Evolutionary conservation across 2,329 filamentous ascomycete species (phyloP), one percentile per base, ranked within the genome.

Genomic region (Exophiala phaeomuriformis): DNA sequence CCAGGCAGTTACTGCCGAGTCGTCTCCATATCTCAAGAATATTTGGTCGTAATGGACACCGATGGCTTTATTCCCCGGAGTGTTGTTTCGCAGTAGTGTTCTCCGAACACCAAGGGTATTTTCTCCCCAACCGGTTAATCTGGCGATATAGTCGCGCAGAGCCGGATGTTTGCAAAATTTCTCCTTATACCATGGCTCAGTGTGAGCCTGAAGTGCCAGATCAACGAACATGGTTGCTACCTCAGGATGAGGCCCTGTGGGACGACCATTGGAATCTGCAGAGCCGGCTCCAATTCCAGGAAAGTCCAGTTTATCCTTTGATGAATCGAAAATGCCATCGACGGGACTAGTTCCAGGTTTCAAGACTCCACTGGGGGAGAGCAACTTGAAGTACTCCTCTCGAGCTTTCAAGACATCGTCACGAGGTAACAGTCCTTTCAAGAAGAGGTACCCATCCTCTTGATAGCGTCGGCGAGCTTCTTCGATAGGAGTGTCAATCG

Each of bases 21-120:
- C 73, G 47, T 80, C 77, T 1, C 78, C 79, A 61, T 80, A 64
- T 1, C 78, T 65, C 45, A 82, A 64, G 60, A 81, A 82, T 27
- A 77, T 80, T 65, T 82, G 78, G 60, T 82, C 79, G 59, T 82
- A 82, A 56, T 82, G 79, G 2, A 82, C 79, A 0, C 79, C 78
- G 55, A 81, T 81, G 0, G 78, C 77, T 57, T 78, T 77, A 46
- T 77, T 79, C 0, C 73, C 72, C 0, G 79, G 79, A 0, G 75
- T 77, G 58, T 81, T 81, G 57, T 81, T 81, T 36, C 79, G 67
- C 49, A 82, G 64, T 7, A 82, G 63, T 1, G 77, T 79, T 32
- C 79, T 67, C 5, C 71, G 66, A 2, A 79, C 66, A 4, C 61
- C 67, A 2, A 78, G 63, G 0, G 75, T 77, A 40, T 73, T 63